Evolutionary conservation across 179 eudicot species (phyloP).

Genomic region (Silene vulgaris): DNA sequence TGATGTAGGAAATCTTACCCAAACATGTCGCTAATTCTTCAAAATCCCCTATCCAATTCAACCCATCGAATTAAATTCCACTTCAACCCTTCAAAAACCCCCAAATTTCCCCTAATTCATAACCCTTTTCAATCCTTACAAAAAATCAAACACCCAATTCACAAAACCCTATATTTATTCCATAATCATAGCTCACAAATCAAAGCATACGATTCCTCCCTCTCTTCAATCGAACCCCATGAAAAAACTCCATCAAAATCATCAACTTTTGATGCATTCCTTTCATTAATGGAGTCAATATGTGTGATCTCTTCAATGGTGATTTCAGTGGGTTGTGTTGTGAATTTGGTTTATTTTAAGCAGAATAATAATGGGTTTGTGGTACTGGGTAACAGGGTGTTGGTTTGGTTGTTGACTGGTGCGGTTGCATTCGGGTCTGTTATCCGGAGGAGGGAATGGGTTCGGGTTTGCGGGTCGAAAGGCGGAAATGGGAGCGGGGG

Average conservation of each 20-base stretch:
- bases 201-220: constrained; percentile 28
- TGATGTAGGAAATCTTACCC: not conserved
- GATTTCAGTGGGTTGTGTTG: constrained; percentile 40
- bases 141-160: constrained; percentile 14
- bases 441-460: constrained; percentile 74
- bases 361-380: constrained; percentile 38
- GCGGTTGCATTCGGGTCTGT: constrained; percentile 63
- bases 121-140: constrained; percentile 20
- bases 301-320: constrained; percentile 50
- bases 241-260: not conserved
- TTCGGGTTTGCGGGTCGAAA: constrained; percentile 48
- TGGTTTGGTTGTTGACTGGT: constrained; percentile 48
- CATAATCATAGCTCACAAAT: constrained; percentile 18
- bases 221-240: constrained; percentile 14
- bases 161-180: constrained; percentile 11
- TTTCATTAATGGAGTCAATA: constrained; percentile 47
- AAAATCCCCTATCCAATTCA: constrained; percentile 35
- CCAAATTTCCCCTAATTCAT: constrained; percentile 16
- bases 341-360: constrained; percentile 36
- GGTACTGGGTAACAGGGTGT: constrained; percentile 45
- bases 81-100: constrained; percentile 27
- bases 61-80: constrained; percentile 26
- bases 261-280: constrained; percentile 50
- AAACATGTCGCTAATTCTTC: constrained; percentile 45
- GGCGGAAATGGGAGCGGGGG: constrained; percentile 37